Percentiles rank a stretch among this genome's conserved stretches.
These are phyloP conservation scores for Colletotrichum shisoi DNA, from an alignment of 2,329 filamentous ascomycete genomes.

Conservation along the genomic window DNA sequence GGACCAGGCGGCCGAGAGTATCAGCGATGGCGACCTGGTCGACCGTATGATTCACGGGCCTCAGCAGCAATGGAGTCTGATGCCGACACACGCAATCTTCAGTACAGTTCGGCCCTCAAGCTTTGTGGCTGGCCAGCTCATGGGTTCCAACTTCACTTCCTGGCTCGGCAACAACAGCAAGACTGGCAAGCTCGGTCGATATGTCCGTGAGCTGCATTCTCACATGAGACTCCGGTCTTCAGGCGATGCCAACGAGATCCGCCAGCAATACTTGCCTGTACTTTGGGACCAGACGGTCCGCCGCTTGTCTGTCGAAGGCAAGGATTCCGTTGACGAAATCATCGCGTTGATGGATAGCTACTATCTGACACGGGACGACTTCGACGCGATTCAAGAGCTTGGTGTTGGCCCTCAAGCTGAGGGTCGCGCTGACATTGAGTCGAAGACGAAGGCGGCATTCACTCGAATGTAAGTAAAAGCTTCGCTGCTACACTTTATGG, in stretches of 20 bases:
- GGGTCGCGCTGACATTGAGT: conserved; percentile 77
- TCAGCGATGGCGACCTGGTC: conserved; percentile 94
- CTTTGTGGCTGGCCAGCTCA: conserved; percentile 81
- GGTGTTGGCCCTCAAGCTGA: conserved; percentile 86
- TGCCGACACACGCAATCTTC: conserved; percentile 95
- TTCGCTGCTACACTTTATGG: conserved; percentile 14
- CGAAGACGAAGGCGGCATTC: conserved; percentile 86
- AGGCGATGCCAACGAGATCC: conserved; percentile 90
- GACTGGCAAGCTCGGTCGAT: conserved; percentile 76
- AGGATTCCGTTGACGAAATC: conserved; percentile 79
- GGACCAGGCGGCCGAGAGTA: conserved; percentile 90
- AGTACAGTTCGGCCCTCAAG: conserved; percentile 92
- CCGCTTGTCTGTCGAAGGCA: conserved; percentile 78
- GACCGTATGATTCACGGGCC: conserved; percentile 98
- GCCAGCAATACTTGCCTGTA: conserved; percentile 90
- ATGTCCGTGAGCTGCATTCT: conserved; percentile 91
- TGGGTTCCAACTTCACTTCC: conserved; percentile 78
- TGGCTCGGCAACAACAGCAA: conserved; percentile 98
- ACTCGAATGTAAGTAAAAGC: conserved; percentile 76
- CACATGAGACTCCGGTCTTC: conserved; percentile 94
- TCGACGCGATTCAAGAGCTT: conserved; percentile 89
- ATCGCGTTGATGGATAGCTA: conserved; percentile 98
- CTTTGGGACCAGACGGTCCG: conserved; percentile 84
- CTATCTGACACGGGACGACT: conserved; percentile 92
- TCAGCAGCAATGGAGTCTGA: conserved; percentile 97